Evolutionary conservation across 169 alveolate species (phyloP), one percentile per base, ranked within the genome.

Genomic region (Plasmodium gaboni): DNA sequence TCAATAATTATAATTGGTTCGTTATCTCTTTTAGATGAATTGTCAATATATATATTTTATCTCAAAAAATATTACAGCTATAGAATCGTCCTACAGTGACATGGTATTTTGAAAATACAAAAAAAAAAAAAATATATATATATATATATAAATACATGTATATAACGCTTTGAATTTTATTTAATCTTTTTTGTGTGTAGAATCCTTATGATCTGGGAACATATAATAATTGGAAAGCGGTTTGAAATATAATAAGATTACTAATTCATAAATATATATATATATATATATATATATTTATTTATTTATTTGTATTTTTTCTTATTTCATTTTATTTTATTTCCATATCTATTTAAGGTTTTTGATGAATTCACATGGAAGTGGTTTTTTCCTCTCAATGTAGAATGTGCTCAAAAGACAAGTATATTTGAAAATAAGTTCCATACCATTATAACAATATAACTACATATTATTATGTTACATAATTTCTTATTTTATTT

Each of bases 361-460:
- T 76, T 76, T 76, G 89, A 74, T 7, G 74, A 46, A 64, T 76
- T 76, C 68, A 63, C 64, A 59, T 76, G 89, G 89, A 63, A 76
- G 46, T 76, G 89, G 89, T 76, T 76, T 69, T 59, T 76, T 57
- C 89, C 89, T 60, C 46, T 76, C 26, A 48, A 51, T 42, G 78
- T 74, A 5, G 89, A 76, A 15, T 64, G 65, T 50, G 32, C 65
- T 19, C 65, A 63, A n/a, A n/a, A 19, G 4, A 64, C 69, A 22
- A 76, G 89, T 76, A 74, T 2, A 10, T 61, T 51, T 12, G 44
- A 44, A 32, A 32, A 38, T 5, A 38, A 6, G 46, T 42, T 48
- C 19, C 44, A 3, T 70, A 8, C 24, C 26, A 50, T 19, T 61
- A 70, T 15, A 48, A 59, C 17, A 15, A 38, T 38, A 72, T 61